These are phyloP conservation scores for Phytophthora melonis DNA, from an alignment of 352 stramenopile species.

Conservation along the genomic window DNA sequence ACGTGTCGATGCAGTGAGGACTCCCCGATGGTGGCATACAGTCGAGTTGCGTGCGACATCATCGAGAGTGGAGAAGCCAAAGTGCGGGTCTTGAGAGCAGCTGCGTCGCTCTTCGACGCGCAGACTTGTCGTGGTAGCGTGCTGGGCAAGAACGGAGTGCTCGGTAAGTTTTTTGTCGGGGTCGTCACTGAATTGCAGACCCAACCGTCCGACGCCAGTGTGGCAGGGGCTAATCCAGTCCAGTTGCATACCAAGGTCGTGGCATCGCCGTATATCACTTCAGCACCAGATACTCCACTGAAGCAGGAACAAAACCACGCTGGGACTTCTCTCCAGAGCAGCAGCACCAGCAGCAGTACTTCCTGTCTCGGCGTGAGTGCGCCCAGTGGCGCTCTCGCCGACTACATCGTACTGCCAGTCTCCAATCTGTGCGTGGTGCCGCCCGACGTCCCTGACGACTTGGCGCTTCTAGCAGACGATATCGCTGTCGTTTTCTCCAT, in stretches of 20 bases:
- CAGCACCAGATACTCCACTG: background rate
- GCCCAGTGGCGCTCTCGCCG: slow-evolving; percentile 41
- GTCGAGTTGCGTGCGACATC: slow-evolving; percentile 40
- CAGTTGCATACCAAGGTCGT: slow-evolving; percentile 48
- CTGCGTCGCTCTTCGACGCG: slow-evolving; percentile 47
- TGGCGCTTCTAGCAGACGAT: slow-evolving; percentile 56
- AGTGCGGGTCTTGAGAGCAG: slow-evolving; percentile 47
- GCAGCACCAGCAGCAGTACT: background rate
- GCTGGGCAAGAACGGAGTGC: slow-evolving; percentile 48
- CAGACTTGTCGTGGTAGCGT: slow-evolving; percentile 43
- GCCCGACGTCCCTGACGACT: slow-evolving; percentile 42
- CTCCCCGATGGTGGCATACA: slow-evolving; percentile 34
- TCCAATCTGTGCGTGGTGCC: slow-evolving; percentile 46
- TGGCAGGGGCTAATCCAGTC: slow-evolving; percentile 9
- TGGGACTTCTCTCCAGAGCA: background rate
- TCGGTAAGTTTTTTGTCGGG: slow-evolving; percentile 54
- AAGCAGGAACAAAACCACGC: slow-evolving; percentile 6
- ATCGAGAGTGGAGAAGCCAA: slow-evolving; percentile 33
- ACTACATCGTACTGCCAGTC: slow-evolving; percentile 55
- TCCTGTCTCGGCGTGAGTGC: slow-evolving; percentile 48
- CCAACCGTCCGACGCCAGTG: background rate
- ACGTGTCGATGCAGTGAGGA: slow-evolving; percentile 46
- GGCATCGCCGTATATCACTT: slow-evolving; percentile 34
- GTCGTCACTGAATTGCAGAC: slow-evolving; percentile 38
- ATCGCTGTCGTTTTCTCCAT: slow-evolving; percentile 49